A percentile compares a stretch with the other conserved stretches of the same genome.
phyloP scores from a whole-genome alignment of 176 grass and related monocot genomes.

The Canna indica region DNA sequence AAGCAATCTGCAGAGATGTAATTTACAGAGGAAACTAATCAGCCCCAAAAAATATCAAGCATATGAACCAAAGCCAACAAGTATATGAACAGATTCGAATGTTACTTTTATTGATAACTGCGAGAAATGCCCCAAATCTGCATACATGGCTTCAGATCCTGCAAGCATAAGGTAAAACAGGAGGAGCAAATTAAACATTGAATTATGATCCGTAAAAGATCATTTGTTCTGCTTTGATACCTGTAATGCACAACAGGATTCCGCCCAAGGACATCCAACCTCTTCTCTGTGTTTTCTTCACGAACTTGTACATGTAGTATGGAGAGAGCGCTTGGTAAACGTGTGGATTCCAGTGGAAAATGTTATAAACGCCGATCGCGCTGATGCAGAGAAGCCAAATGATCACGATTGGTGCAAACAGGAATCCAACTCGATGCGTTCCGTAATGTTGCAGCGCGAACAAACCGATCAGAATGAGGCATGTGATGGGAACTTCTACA shows the following conservation, averaged over 20 bases:
- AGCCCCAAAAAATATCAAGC: too few species aligned
- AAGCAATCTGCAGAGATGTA: slow-evolving; percentile 83
- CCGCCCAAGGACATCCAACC: slow-evolving; percentile 98
- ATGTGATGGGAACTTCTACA: slow-evolving; percentile 80
- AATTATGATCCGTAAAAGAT: background rate
- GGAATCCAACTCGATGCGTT: slow-evolving; percentile 80
- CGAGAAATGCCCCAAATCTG: slow-evolving; percentile 91
- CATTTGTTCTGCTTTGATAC: slow-evolving; percentile 16
- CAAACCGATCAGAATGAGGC: slow-evolving; percentile 64
- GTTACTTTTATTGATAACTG: slow-evolving; percentile 92
- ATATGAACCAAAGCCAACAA: too few species aligned
- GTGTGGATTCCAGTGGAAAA: slow-evolving; percentile 80
- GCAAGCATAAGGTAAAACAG: slow-evolving; percentile 25
- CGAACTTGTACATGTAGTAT: slow-evolving; percentile 97
- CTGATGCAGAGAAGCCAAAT: slow-evolving; percentile 95
- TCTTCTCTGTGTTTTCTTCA: slow-evolving; percentile 83
- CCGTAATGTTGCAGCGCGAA: slow-evolving; percentile 98
- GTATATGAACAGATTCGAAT: background rate
- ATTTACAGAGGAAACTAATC: too few species aligned
- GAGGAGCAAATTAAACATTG: background rate
- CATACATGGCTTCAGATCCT: slow-evolving; percentile 99
- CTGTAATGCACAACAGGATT: slow-evolving; percentile 87
- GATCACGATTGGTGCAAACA: slow-evolving; percentile 85
- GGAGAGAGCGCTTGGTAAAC: slow-evolving; percentile 89
- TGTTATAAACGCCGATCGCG: slow-evolving; percentile 81